Evolutionary conservation across 108 stramenopile species (phyloP).

Genomic region (Fistulifera pelliculosa): DNA sequence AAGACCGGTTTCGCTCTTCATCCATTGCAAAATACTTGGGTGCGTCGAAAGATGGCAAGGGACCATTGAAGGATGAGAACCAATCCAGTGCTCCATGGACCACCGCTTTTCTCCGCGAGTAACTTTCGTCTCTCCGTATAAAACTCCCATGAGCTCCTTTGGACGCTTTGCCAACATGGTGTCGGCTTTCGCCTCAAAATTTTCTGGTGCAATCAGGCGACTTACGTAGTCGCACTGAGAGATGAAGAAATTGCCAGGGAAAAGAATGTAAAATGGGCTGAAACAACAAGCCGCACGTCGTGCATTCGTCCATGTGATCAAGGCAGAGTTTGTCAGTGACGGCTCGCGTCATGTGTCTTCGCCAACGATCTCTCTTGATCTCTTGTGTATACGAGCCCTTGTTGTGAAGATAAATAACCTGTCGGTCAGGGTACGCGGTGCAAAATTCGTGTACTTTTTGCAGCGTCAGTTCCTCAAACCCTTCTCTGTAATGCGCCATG

Average conservation of each 20-base stretch:
- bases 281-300: constrained; percentile 35
- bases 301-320: constrained; percentile 14
- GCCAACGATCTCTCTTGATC: not conserved
- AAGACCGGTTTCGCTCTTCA: too few relatives aligned
- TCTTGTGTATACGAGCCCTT: not conserved
- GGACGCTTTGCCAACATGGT: too few relatives aligned
- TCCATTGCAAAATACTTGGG: not conserved
- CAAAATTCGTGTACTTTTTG: not conserved
- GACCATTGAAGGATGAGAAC: constrained; percentile 33
- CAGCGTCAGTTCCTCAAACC: not conserved
- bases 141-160: too few relatives aligned
- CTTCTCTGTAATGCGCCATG: not conserved
- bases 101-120: constrained; percentile 12
- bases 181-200: constrained; percentile 11
- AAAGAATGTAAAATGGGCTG: constrained; percentile 37
- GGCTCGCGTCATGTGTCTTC: not conserved
- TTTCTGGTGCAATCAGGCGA: constrained; percentile 26
- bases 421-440: not conserved
- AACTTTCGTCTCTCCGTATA: not conserved
- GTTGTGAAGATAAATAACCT: constrained; percentile 1
- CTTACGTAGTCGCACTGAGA: constrained; percentile 36
- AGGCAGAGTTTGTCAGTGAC: not conserved
- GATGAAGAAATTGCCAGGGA: constrained; percentile 44
- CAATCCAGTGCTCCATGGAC: constrained; percentile 43
- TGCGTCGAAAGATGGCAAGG: constrained; percentile 28